A percentile compares a stretch with the other conserved stretches of the same genome.
Conservation (phyloP, 2,329 filamentous ascomycete species). For the Botrytis fabae region DNA sequence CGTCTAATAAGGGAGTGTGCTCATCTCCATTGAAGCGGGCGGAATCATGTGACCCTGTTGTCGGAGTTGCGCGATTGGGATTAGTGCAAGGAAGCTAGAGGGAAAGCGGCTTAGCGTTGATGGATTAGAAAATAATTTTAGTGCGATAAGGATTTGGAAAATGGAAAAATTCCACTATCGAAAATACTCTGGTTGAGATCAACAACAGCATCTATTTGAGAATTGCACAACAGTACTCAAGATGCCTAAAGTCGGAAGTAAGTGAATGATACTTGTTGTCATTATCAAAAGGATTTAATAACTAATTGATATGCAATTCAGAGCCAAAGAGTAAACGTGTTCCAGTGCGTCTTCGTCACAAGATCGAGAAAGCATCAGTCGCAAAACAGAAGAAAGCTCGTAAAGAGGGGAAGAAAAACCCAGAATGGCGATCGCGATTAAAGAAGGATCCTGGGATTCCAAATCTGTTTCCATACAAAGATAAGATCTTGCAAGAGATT, state of each 20-base stretch:
- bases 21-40: constrained; percentile 13
- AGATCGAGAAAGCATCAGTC: constrained; percentile 89
- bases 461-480: constrained; percentile 97
- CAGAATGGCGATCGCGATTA: constrained; percentile 89
- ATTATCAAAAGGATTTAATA: background rate
- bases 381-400: constrained; percentile 88
- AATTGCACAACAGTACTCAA: constrained; percentile 25
- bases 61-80: constrained; percentile 11
- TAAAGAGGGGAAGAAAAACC: constrained; percentile 93
- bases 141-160: constrained; percentile 22
- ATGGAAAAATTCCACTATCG: constrained; percentile 19
- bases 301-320: constrained; percentile 44
- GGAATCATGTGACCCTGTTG: constrained; percentile 7
- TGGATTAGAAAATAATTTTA: constrained; percentile 25
- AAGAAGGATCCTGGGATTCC: constrained; percentile 99
- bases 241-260: constrained; percentile 43
- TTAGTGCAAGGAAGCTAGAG: background rate
- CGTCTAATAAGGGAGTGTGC: constrained; percentile 13
- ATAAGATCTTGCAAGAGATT: constrained; percentile 90
- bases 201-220: constrained; percentile 19
- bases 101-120: background rate
- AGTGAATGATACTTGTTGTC: constrained; percentile 20
- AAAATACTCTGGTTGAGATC: background rate
- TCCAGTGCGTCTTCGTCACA: constrained; percentile 85
- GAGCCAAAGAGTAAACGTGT: constrained; percentile 94